Evolutionary conservation across 2,329 filamentous ascomycete genomes (phyloP).

Genomic region (Myriosclerotinia scirpicola): DNA sequence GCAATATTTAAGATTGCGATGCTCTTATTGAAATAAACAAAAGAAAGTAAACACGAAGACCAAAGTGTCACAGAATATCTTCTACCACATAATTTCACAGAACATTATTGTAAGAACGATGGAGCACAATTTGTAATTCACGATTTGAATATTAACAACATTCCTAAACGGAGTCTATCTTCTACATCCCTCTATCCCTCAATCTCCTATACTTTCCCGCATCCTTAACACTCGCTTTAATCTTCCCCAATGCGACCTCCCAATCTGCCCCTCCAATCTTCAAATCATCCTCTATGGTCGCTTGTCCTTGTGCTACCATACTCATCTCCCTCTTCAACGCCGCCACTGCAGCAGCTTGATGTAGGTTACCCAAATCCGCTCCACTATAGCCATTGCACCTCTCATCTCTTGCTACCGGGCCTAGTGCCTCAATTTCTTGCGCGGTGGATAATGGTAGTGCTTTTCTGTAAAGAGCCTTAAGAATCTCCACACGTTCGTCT

Average conservation of each 20-base stretch:
- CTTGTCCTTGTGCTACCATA: constrained; percentile 22
- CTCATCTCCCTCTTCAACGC: constrained; percentile 40
- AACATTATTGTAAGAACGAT: neutral
- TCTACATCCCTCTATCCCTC: constrained; percentile 42
- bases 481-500: constrained; percentile 80
- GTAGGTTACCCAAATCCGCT: constrained; percentile 60
- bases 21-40: neutral
- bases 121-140: neutral
- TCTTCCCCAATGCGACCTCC: constrained; percentile 40
- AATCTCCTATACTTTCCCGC: constrained; percentile 40
- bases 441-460: constrained; percentile 53
- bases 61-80: neutral
- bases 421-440: constrained; percentile 55
- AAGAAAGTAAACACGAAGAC: neutral
- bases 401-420: constrained; percentile 62
- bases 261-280: constrained; percentile 39
- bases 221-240: constrained; percentile 42
- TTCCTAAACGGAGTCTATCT: neutral
- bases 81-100: neutral
- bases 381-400: constrained; percentile 77
- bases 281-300: constrained; percentile 27
- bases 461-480: constrained; percentile 64
- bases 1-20: neutral
- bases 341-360: constrained; percentile 41
- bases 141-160: neutral